Conservation (phyloP, 305 asterid genomes). For the Fraxinus nigra region DNA sequence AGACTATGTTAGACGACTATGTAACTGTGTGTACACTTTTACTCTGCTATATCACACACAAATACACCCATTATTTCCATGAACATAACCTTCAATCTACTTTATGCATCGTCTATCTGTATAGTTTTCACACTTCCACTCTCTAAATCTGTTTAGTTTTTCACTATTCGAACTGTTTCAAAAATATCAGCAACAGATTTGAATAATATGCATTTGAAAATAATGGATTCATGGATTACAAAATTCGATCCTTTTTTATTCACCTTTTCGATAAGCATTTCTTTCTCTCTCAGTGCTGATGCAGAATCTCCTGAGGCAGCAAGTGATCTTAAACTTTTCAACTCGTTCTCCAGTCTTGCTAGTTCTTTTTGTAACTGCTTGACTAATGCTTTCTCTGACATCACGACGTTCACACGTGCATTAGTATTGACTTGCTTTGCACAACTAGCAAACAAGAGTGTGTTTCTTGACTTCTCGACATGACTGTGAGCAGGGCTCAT, state of each 20-base stretch:
- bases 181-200: background rate
- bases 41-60: background rate
- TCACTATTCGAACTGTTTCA: background rate
- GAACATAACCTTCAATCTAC: background rate
- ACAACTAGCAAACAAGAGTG: conserved; percentile 83
- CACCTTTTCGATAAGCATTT: conserved; percentile 74
- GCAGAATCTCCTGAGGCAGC: conserved; percentile 50
- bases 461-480: conserved; percentile 89
- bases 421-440: conserved; percentile 82
- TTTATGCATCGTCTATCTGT: background rate
- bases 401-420: conserved; percentile 79
- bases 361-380: conserved; percentile 80
- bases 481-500: conserved; percentile 92
- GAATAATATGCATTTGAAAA: background rate
- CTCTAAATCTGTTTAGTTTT: background rate
- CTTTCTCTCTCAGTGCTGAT: conserved; percentile 63
- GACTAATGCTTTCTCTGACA: conserved; percentile 87
- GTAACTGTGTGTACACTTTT: background rate
- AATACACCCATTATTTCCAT: background rate
- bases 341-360: conserved; percentile 65
- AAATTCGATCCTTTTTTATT: background rate
- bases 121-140: background rate
- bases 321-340: conserved; percentile 49
- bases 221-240: background rate
- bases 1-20: background rate